A percentile compares a stretch with the other conserved stretches of the same genome.
Evolutionary conservation across 2,329 filamentous ascomycete genomes (phyloP).

Genomic region (Xylaria sp.): DNA sequence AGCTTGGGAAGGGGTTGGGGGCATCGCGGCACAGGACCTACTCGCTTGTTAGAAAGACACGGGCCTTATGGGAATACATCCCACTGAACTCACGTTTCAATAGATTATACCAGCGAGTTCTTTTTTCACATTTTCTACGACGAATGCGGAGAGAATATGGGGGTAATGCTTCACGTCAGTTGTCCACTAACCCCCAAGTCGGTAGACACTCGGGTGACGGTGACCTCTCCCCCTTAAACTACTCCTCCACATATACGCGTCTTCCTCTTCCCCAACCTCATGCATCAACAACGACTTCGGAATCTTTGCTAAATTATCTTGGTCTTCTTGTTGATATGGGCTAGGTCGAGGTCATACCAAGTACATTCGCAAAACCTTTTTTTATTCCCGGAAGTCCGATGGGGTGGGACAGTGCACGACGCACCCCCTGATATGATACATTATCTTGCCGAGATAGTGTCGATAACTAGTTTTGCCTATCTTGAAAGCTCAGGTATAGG

Average conservation of each 20-base stretch:
- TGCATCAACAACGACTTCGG: neutral
- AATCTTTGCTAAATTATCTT: neutral
- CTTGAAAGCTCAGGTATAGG: too few relatives aligned
- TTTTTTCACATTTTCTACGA: neutral
- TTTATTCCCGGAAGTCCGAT: slow-evolving; percentile 25
- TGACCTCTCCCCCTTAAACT: neutral
- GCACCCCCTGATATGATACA: too few relatives aligned
- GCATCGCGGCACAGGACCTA: too few relatives aligned
- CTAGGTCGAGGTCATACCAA: neutral
- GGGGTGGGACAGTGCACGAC: slow-evolving; percentile 11
- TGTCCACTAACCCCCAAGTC: neutral
- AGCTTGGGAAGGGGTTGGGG: too few relatives aligned
- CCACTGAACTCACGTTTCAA: neutral
- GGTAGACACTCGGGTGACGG: neutral
- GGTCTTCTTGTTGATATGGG: neutral
- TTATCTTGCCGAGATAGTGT: too few relatives aligned
- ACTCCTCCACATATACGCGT: neutral
- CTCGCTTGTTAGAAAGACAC: too few relatives aligned
- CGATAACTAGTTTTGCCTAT: too few relatives aligned
- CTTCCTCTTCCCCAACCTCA: neutral
- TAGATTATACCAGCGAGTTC: neutral
- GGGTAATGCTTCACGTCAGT: neutral
- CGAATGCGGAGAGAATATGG: neutral
- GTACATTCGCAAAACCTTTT: neutral
- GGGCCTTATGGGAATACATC: neutral